Evolutionary conservation across 2,329 filamentous ascomycete genomes (phyloP).

Genomic region (Akanthomyces muscarius): DNA sequence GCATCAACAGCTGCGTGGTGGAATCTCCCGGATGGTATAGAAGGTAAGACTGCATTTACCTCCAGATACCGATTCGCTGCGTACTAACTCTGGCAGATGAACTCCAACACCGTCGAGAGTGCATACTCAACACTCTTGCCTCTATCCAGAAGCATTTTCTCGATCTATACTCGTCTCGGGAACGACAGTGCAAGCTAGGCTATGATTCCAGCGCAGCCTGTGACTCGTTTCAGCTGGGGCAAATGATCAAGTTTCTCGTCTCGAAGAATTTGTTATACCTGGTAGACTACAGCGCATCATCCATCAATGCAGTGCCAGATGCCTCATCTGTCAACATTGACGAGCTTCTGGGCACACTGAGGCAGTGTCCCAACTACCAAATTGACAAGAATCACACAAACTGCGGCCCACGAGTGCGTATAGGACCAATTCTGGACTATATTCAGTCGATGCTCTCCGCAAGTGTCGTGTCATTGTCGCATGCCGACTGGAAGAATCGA

Average conservation of each 20-base stretch:
- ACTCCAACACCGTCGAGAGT: conserved; percentile 60
- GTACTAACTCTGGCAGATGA: conserved; percentile 46
- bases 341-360: conserved; percentile 55
- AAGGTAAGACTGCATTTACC: conserved; percentile 43
- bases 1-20: conserved; percentile 57
- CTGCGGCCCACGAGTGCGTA: conserved; percentile 63
- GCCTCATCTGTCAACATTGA: conserved; percentile 58
- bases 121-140: conserved; percentile 64
- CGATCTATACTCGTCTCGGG: conserved; percentile 62
- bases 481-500: conserved; percentile 44
- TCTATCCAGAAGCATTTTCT: conserved; percentile 68
- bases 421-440: conserved; percentile 63
- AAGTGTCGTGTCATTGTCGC: conserved; percentile 40
- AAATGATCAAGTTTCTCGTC: conserved; percentile 69
- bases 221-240: conserved; percentile 74
- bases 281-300: conserved; percentile 50
- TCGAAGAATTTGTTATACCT: conserved; percentile 58
- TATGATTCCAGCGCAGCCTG: conserved; percentile 70
- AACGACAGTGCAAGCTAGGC: conserved; percentile 65
- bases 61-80: background rate
- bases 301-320: conserved; percentile 42
- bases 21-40: conserved; percentile 65
- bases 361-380: conserved; percentile 68
- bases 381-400: conserved; percentile 70
- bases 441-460: conserved; percentile 55